Evolutionary conservation across 2,329 filamentous ascomycete genomes (phyloP).

Genomic region (Phialocephala sp.): DNA sequence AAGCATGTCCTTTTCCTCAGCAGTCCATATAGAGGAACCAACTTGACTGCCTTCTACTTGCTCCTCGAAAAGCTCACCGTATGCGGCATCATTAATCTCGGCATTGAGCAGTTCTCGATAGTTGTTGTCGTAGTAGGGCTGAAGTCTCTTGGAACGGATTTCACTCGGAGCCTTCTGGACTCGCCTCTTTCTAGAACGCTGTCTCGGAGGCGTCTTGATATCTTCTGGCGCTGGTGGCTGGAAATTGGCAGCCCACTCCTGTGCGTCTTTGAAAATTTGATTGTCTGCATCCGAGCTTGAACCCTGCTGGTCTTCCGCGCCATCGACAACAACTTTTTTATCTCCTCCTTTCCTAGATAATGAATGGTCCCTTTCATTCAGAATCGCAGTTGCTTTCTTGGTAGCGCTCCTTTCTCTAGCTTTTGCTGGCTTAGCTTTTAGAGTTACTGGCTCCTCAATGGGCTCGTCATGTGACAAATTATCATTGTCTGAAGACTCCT

Average conservation of each 20-base stretch:
- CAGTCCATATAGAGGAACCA: constrained; percentile 73
- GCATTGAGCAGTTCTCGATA: constrained; percentile 60
- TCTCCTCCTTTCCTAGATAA: not conserved
- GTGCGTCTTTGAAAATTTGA: constrained; percentile 29
- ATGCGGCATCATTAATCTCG: constrained; percentile 60
- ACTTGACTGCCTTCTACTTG: constrained; percentile 59
- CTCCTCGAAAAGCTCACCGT: constrained; percentile 37
- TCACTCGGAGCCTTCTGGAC: constrained; percentile 24
- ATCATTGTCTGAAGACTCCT: constrained; percentile 29
- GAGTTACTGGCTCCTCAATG: constrained; percentile 7
- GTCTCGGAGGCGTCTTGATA: constrained; percentile 34
- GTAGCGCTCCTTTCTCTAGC: constrained; percentile 3
- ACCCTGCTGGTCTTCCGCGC: not conserved
- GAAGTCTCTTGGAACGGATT: constrained; percentile 42
- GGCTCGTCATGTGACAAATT: constrained; percentile 23
- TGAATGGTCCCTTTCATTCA: not conserved
- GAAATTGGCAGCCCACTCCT: constrained; percentile 39
- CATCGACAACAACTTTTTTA: not conserved
- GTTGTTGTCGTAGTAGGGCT: constrained; percentile 52
- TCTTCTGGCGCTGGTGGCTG: constrained; percentile 32
- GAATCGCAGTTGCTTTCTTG: not conserved
- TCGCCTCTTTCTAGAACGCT: constrained; percentile 33
- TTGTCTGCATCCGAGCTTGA: constrained; percentile 19
- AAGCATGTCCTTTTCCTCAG: constrained; percentile 71
- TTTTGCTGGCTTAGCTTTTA: constrained; percentile 18